Percentiles rank a stretch among this genome's conserved stretches.
phyloP scores from a whole-genome alignment of 1,139 yeast species.

The Diutina catenulata region DNA sequence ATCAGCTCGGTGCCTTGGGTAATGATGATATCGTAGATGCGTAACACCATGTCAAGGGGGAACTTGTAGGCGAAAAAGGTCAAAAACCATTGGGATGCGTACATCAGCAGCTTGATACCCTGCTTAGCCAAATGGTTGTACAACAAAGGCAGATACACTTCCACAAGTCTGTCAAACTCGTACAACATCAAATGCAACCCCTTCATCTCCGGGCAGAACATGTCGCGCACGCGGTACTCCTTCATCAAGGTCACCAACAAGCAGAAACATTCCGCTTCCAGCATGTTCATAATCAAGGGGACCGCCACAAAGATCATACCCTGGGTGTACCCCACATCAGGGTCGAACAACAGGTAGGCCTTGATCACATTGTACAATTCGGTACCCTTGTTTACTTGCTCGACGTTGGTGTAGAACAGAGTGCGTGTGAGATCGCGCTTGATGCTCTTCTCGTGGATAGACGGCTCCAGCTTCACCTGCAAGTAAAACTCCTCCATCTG shows the following conservation, averaged over 20 bases:
- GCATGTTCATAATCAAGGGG: constrained; percentile 72
- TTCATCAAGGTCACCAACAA: constrained; percentile 75
- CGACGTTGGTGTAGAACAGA: constrained; percentile 58
- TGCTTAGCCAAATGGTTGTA: constrained; percentile 69
- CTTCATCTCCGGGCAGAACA: constrained; percentile 85
- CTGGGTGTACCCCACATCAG: constrained; percentile 94
- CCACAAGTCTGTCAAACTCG: constrained; percentile 79
- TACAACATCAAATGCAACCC: constrained; percentile 77
- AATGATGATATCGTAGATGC: constrained; percentile 75
- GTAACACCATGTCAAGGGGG: constrained; percentile 71
- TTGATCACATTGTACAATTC: constrained; percentile 67
- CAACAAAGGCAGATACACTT: constrained; percentile 54
- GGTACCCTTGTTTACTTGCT: constrained; percentile 36
- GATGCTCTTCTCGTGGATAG: constrained; percentile 67
- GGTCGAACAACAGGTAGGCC: constrained; percentile 76
- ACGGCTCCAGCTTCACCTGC: constrained; percentile 37
- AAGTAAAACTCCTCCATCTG: constrained; percentile 61
- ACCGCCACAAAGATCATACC: constrained; percentile 92
- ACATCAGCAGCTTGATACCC: constrained; percentile 86
- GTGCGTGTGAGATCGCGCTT: constrained; percentile 78
- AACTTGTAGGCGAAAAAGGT: constrained; percentile 90
- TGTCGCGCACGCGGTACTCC: constrained; percentile 61
- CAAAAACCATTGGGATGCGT: constrained; percentile 92
- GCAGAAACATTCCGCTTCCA: constrained; percentile 78
- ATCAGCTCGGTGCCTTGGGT: constrained; percentile 85